Evolutionary conservation across 192 early-diverging fungal species (phyloP), one percentile per base, ranked within the genome.

Genomic region (Rhizophlyctis rosea): DNA sequence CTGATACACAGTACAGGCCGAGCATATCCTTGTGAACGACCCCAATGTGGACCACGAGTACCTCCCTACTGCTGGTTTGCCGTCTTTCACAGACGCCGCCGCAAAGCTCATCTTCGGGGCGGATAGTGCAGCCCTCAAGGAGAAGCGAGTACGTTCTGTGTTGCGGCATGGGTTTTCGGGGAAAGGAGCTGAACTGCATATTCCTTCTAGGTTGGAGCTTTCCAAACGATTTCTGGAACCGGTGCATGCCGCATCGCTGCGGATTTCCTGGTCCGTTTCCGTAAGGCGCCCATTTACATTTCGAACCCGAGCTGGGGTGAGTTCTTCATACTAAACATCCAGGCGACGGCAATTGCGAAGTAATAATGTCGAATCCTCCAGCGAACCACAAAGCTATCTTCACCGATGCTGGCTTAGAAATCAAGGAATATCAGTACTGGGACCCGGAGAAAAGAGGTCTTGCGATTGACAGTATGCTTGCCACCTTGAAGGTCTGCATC

Each of bases 231-330:
- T 70, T 97, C 95, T 5, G 96, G 96, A 35, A 93, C 95, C 2
- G 96, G 96, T 36, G 96, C 96, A 16, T 84, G 86, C 51, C 87
- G 91, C 54, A 73, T 93, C 7, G 96, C 85, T 35, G 93, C 90
- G 1, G 81, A 83, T 39, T 93, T 99, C 65, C 79, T 99, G 57
- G 68, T 76, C 54, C 76, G 85, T 60, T 92, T 89, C 70, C 70
- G 74, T 54, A 88, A 84, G 60, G 83, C 84, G 21, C 80, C 82
- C 16, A 81, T 91, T 49, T 92, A 91, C 59, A 86, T 99, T 54
- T 95, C 94, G 61, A 90, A 95, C 54, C 96, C 96, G 11, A 99
- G 94, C 7, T 99, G 96, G 96, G 93, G 90, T 89, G 72, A 64
- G 73, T 68, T 28, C n/a, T n/a, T n/a, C n/a, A n/a, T n/a, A n/a